phyloP scores from a whole-genome alignment of 495 filamentous ascomycete species.

The Elaphomyces granulatus region DNA sequence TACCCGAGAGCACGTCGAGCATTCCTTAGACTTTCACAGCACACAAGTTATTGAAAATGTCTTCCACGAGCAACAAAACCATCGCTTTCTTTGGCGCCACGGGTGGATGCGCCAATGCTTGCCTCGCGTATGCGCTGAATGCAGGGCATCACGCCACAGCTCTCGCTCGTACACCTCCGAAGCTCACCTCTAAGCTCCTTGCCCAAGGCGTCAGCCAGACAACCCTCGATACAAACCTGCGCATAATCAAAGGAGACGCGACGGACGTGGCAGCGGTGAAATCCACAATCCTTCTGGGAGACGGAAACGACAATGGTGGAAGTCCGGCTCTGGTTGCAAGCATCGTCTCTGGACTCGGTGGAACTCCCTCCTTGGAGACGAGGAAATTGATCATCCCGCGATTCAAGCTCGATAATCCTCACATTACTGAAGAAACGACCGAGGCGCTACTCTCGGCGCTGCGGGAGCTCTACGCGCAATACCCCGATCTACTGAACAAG shows the following conservation, averaged over 20 bases:
- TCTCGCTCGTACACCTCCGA: slow-evolving; percentile 46
- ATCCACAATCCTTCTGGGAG: slow-evolving; percentile 16
- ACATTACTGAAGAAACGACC: slow-evolving; percentile 16
- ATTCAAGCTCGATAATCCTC: slow-evolving; percentile 13
- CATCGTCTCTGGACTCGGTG: slow-evolving; percentile 37
- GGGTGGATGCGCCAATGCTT: slow-evolving; percentile 31
- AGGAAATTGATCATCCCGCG: slow-evolving; percentile 6
- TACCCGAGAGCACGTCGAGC: background rate
- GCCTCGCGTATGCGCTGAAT: slow-evolving; percentile 35
- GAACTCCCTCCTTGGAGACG: slow-evolving; percentile 12
- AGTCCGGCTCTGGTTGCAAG: slow-evolving; percentile 11
- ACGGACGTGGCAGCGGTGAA: slow-evolving; percentile 29
- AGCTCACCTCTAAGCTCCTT: slow-evolving; percentile 36
- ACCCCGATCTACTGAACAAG: slow-evolving; percentile 1
- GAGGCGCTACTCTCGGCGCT: slow-evolving; percentile 17
- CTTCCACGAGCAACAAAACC: slow-evolving; percentile 7
- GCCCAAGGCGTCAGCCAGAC: slow-evolving; percentile 19
- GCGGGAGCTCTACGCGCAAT: slow-evolving; percentile 8
- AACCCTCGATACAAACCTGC: slow-evolving; percentile 25
- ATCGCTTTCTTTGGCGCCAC: slow-evolving; percentile 40
- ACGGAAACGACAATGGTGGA: slow-evolving; percentile 4
- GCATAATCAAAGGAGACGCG: slow-evolving; percentile 37
- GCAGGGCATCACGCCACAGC: slow-evolving; percentile 34
- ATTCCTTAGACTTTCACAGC: background rate
- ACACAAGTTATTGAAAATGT: background rate